Conservation (phyloP, 306 rosid genomes). For the Gastrolobium bilobum region DNA sequence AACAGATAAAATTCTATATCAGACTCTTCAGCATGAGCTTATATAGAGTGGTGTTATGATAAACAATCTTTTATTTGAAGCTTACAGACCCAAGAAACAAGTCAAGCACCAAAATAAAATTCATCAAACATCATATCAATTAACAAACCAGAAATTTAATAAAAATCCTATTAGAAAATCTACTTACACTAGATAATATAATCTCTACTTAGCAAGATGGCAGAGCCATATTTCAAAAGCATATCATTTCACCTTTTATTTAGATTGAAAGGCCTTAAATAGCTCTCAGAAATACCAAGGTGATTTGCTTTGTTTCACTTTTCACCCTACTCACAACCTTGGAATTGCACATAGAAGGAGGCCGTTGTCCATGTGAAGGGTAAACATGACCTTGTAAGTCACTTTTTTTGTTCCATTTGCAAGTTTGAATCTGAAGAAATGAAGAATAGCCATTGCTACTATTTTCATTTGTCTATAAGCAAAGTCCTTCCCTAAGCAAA, state of each 20-base stretch:
- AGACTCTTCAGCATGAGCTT: too few relatives aligned
- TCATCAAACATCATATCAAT: not conserved
- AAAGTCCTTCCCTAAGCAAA: slow-evolving; percentile 81
- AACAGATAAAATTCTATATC: too few relatives aligned
- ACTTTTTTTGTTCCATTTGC: slow-evolving; percentile 55
- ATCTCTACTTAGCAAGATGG: not conserved
- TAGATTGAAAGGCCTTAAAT: not conserved
- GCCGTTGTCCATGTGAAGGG: slow-evolving; percentile 80
- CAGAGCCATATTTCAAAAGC: not conserved
- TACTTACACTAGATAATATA: not conserved
- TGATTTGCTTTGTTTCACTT: slow-evolving; percentile 2
- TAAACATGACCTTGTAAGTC: slow-evolving; percentile 73
- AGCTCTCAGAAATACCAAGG: not conserved
- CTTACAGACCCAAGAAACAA: not conserved
- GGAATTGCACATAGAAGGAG: slow-evolving; percentile 66
- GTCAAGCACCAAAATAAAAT: not conserved
- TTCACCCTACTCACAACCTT: slow-evolving; percentile 48
- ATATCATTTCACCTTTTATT: not conserved
- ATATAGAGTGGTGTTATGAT: too few relatives aligned
- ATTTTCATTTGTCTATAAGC: slow-evolving; percentile 88
- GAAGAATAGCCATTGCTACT: slow-evolving; percentile 64
- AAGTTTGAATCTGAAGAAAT: slow-evolving; percentile 68
- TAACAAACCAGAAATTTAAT: not conserved
- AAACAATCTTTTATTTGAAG: not conserved
- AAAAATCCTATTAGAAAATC: not conserved